These are phyloP conservation scores for Trichoderma citrinoviride DNA, from an alignment of 2,329 filamentous ascomycete species.

Conservation along the genomic window DNA sequence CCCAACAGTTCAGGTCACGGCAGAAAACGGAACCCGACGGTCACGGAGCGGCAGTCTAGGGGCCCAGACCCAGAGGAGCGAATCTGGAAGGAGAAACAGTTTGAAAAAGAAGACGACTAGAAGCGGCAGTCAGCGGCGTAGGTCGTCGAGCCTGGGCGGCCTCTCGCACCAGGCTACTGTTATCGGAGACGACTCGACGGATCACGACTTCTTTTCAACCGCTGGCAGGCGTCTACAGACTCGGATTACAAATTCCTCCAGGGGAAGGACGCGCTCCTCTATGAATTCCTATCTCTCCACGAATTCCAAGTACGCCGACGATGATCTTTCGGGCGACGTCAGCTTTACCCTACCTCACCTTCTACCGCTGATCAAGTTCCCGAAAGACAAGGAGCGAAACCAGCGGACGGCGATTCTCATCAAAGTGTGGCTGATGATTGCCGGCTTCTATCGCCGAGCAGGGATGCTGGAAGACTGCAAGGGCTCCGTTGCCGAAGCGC, in stretches of 20 bases:
- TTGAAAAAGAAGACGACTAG: constrained; percentile 50
- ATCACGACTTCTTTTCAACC: constrained; percentile 45
- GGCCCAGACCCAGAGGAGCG: constrained; percentile 40
- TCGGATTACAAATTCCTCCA: constrained; percentile 42
- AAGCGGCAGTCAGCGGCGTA: constrained; percentile 47
- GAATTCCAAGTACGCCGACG: constrained; percentile 40
- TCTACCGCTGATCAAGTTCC: constrained; percentile 53
- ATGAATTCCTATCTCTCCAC: constrained; percentile 47
- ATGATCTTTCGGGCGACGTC: constrained; percentile 41
- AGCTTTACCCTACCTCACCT: constrained; percentile 46
- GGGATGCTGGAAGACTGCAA: constrained; percentile 75
- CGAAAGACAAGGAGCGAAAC: constrained; percentile 51
- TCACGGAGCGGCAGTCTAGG: constrained; percentile 38
- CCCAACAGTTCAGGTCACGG: constrained; percentile 70
- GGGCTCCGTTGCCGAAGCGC: constrained; percentile 77
- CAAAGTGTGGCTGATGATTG: constrained; percentile 86
- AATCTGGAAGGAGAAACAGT: constrained; percentile 50
- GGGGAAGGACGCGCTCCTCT: constrained; percentile 44
- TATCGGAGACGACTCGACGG: constrained; percentile 49
- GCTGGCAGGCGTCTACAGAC: constrained; percentile 41
- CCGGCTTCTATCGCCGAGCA: constrained; percentile 81
- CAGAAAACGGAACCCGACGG: constrained; percentile 52
- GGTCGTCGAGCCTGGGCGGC: constrained; percentile 45
- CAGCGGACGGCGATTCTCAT: constrained; percentile 58
- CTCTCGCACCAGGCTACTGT: constrained; percentile 41